Conservation (phyloP, 2,329 filamentous ascomycete species). For the Colletotrichum musae region DNA sequence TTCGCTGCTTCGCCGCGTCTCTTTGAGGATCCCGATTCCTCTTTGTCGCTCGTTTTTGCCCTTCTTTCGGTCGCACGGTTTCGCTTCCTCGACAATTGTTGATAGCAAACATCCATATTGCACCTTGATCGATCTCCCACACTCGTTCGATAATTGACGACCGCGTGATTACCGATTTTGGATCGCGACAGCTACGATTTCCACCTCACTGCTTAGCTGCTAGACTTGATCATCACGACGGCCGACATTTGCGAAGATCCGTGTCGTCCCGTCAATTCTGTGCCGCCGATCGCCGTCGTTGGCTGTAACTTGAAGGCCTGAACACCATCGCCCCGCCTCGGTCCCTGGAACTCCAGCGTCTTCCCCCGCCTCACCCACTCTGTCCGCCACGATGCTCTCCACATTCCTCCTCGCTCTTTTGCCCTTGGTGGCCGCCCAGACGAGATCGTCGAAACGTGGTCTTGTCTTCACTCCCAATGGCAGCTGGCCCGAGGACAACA, state of each 20-base stretch:
- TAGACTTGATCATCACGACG: neutral
- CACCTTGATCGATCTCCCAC: neutral
- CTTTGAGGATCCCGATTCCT: conserved; percentile 4
- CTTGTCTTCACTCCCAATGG: conserved; percentile 76
- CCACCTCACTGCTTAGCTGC: too few relatives aligned
- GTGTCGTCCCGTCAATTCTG: too few relatives aligned
- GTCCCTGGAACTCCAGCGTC: neutral
- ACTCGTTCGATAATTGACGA: conserved; percentile 8
- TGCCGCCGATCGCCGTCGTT: neutral
- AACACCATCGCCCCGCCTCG: neutral
- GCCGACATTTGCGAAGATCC: neutral
- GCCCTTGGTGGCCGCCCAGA: conserved; percentile 46
- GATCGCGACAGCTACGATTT: too few relatives aligned
- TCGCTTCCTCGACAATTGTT: neutral
- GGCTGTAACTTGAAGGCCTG: neutral
- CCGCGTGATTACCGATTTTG: neutral
- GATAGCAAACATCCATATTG: neutral
- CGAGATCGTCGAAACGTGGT: conserved; percentile 75
- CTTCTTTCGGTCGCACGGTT: neutral
- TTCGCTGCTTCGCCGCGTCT: neutral
- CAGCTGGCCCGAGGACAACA: conserved; percentile 72
- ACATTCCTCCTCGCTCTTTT: conserved; percentile 43
- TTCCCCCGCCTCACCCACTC: conserved; percentile 26
- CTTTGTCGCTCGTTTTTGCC: conserved; percentile 20
- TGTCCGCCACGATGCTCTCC: conserved; percentile 34